phyloP scores from a whole-genome alignment of 495 filamentous ascomycete genomes.

The Daldinia loculata region DNA sequence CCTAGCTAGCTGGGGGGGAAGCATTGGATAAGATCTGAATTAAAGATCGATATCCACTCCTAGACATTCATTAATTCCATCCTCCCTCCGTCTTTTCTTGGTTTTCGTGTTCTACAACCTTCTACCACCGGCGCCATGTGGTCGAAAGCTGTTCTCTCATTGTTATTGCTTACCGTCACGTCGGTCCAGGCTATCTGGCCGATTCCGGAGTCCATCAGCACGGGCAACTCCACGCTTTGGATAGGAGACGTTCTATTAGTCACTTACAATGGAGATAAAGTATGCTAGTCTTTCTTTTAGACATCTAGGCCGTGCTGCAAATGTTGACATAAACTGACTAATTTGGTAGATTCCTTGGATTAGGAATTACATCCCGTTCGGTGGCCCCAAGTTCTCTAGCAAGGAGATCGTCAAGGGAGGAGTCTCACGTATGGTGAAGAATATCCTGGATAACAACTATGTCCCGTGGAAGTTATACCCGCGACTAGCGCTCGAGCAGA shows the following conservation, averaged over 20 bases:
- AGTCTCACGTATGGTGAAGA: conserved; percentile 55
- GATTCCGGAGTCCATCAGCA: conserved; percentile 59
- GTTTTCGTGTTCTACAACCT: conserved; percentile 20
- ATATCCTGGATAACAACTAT: conserved; percentile 68
- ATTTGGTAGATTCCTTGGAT: conserved; percentile 53
- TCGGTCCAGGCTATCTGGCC: conserved; percentile 68
- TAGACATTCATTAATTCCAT: conserved; percentile 17
- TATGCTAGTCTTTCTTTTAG: conserved; percentile 48
- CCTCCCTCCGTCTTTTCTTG: conserved; percentile 10
- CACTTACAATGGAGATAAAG: conserved; percentile 64
- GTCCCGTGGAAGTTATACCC: conserved; percentile 80
- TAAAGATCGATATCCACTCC: conserved; percentile 16
- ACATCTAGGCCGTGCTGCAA: not conserved
- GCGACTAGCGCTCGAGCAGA: conserved; percentile 59
- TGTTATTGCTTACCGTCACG: conserved; percentile 46
- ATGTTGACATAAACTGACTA: conserved; percentile 33
- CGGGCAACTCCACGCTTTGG: conserved; percentile 64
- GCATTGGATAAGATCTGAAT: conserved; percentile 22
- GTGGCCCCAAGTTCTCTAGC: conserved; percentile 48
- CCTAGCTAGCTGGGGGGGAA: conserved; percentile 2
- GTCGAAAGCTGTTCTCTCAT: conserved; percentile 43
- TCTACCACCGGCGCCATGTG: conserved; percentile 43
- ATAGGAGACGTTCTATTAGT: conserved; percentile 61
- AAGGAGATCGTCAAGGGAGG: conserved; percentile 60
- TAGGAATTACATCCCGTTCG: conserved; percentile 50